Percentiles rank a stretch among this genome's conserved stretches.
phyloP scores from a whole-genome alignment of 306 rosid genomes.

The Dalbergia cochinchinensis region DNA sequence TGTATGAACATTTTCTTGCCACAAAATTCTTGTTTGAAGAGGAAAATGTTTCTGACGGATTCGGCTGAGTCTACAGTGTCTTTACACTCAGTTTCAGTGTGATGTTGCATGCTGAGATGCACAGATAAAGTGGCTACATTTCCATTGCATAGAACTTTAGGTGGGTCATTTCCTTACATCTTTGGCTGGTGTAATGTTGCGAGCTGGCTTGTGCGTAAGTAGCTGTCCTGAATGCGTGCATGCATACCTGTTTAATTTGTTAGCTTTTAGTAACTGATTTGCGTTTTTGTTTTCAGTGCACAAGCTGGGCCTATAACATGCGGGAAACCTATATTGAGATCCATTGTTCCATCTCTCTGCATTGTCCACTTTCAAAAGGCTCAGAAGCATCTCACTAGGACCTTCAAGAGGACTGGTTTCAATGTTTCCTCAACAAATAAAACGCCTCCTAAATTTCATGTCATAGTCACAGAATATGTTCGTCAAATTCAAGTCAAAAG shows the following conservation, averaged over 20 bases:
- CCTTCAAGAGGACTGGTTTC: constrained; percentile 61
- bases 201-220: too few species aligned
- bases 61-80: background rate
- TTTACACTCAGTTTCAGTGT: background rate
- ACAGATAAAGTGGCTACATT: background rate
- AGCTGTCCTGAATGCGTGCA: background rate
- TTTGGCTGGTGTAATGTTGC: too few species aligned
- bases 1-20: background rate
- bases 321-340: constrained; percentile 71
- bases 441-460: constrained; percentile 66
- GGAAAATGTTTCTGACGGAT: background rate
- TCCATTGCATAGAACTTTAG: too few species aligned
- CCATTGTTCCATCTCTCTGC: constrained; percentile 70
- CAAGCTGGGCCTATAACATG: constrained; percentile 68
- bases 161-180: too few species aligned
- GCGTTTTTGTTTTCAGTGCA: constrained; percentile 49
- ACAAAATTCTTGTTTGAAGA: background rate
- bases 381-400: constrained; percentile 63
- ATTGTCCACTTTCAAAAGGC: constrained; percentile 61
- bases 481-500: constrained; percentile 62
- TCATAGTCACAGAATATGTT: constrained; percentile 54
- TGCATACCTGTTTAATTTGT: background rate
- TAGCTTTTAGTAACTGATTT: background rate
- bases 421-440: constrained; percentile 57
- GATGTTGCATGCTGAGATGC: constrained; percentile 9